phyloP scores from a whole-genome alignment of 257 asterid species.

The Nicotiana noctiflora region DNA sequence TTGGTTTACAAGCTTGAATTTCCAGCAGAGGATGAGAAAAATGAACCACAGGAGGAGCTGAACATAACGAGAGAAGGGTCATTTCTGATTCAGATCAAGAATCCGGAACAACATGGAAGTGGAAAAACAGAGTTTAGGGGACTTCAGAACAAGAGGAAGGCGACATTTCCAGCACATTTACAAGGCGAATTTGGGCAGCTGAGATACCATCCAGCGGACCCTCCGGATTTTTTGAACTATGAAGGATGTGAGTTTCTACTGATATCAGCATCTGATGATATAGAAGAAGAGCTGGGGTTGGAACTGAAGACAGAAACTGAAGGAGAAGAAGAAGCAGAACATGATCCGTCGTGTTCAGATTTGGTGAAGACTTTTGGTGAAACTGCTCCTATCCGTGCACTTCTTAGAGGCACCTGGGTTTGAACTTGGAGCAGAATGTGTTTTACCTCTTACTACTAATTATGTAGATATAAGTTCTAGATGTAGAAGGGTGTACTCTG shows the following conservation, averaged over 20 bases:
- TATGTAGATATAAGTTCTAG: not conserved
- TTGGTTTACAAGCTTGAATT: constrained; percentile 62
- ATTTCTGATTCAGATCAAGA: constrained; percentile 56
- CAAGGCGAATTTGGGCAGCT: constrained; percentile 47
- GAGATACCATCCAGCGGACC: constrained; percentile 48
- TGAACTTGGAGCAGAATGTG: constrained; percentile 3
- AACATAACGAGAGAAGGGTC: constrained; percentile 59
- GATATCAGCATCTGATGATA: constrained; percentile 59
- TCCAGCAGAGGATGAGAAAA: constrained; percentile 35
- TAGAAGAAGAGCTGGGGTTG: constrained; percentile 60
- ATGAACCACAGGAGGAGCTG: constrained; percentile 47
- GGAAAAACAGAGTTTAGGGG: constrained; percentile 27
- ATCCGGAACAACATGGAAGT: constrained; percentile 28
- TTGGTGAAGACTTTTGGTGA: constrained; percentile 43
- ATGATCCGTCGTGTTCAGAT: constrained; percentile 44
- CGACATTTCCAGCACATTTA: constrained; percentile 46
- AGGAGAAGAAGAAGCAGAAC: constrained; percentile 16
- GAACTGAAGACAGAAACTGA: constrained; percentile 39
- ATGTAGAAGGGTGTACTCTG: not conserved
- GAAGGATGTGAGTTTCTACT: constrained; percentile 80
- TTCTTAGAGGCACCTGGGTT: constrained; percentile 58
- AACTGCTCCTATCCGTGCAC: constrained; percentile 35
- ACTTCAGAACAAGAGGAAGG: constrained; percentile 47
- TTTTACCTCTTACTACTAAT: too few species aligned
- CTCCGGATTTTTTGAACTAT: constrained; percentile 64